phyloP scores from a whole-genome alignment of 2,329 filamentous ascomycete species.

The Trichoderma harzianum region DNA sequence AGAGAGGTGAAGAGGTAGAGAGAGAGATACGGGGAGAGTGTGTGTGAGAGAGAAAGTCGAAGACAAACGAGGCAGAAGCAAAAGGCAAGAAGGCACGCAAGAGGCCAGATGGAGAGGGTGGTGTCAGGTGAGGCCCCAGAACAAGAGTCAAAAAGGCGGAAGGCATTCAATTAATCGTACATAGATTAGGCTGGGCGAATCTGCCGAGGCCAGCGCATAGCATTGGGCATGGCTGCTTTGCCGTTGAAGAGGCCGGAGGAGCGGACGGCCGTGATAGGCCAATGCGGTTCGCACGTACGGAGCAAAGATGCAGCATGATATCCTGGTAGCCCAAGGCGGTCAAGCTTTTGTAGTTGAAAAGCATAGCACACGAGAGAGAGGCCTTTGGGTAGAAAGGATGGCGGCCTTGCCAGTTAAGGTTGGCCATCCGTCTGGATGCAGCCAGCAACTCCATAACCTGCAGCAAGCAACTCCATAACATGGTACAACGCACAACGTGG shows the following conservation, averaged over 20 bases:
- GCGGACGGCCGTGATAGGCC: background rate
- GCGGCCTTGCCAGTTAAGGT: background rate
- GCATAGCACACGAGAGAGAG: background rate
- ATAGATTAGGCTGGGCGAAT: constrained; percentile 15
- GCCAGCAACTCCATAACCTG: background rate
- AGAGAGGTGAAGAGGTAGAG: background rate
- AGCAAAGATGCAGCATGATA: background rate
- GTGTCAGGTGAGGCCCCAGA: background rate
- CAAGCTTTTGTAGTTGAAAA: background rate
- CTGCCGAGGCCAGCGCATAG: constrained; percentile 15
- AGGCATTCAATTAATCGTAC: constrained; percentile 18
- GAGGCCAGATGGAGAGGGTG: background rate
- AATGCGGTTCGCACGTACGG: background rate
- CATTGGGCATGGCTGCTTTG: constrained; percentile 15
- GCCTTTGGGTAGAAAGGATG: background rate
- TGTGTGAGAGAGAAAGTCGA: background rate
- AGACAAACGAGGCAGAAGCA: background rate
- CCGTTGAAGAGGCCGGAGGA: constrained; percentile 13
- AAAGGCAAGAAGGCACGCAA: background rate
- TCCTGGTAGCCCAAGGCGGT: background rate
- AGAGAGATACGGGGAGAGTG: background rate
- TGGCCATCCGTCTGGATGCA: background rate
- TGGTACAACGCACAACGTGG: constrained; percentile 17
- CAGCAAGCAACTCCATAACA: background rate
- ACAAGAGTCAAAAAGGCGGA: constrained; percentile 8